These are phyloP conservation scores for Colletotrichum theobromicola DNA, from an alignment of 2,329 filamentous ascomycete species.

Conservation along the genomic window DNA sequence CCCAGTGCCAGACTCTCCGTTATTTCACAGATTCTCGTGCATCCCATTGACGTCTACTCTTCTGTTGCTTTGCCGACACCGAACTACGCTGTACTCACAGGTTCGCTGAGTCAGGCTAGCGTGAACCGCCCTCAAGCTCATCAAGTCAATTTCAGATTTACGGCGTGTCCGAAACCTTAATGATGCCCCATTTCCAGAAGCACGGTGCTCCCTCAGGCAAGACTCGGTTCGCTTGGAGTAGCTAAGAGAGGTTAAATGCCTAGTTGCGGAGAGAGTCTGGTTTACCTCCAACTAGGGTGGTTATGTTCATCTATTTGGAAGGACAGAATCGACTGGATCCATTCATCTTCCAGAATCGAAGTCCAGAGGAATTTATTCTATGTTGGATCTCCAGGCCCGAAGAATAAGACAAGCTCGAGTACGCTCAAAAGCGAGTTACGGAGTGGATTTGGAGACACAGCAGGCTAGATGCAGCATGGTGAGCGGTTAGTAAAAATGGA, in stretches of 20 bases:
- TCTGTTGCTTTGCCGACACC: background rate
- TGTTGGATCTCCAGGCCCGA: too few relatives aligned
- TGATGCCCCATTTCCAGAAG: background rate
- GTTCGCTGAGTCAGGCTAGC: background rate
- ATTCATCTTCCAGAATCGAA: accelerated
- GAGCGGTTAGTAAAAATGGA: too few relatives aligned
- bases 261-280: background rate
- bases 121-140: background rate
- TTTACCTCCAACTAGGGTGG: background rate
- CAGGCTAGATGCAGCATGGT: background rate
- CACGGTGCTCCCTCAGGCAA: background rate
- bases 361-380: background rate
- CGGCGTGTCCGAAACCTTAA: background rate
- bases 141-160: background rate
- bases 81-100: accelerated
- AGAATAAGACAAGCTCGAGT: background rate
- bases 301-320: background rate
- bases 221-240: background rate
- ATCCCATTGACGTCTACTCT: background rate
- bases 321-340: background rate
- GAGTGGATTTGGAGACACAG: accelerated
- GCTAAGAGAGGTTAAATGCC: background rate
- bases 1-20: background rate
- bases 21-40: background rate
- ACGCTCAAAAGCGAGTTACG: background rate